Conservation (phyloP, 108 stramenopile species). For the Nitzschia palea region DNA sequence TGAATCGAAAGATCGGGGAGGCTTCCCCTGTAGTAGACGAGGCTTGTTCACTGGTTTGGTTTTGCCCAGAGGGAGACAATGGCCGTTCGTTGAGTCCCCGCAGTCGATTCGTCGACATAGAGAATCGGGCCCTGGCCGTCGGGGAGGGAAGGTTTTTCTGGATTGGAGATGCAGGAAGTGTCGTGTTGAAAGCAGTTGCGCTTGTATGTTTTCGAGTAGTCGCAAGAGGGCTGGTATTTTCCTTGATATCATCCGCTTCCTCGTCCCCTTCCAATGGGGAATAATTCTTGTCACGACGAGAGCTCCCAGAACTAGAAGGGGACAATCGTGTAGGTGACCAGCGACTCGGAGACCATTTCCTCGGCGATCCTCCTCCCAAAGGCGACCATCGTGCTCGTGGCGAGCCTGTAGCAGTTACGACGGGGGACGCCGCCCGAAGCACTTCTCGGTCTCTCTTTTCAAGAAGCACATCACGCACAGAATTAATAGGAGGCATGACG, state of each 20-base stretch:
- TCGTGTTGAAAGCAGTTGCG: background rate
- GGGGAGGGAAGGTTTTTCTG: background rate
- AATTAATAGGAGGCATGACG: background rate
- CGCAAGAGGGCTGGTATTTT: background rate
- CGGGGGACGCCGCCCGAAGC: slow-evolving; percentile 6
- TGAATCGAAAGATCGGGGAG: slow-evolving; percentile 9
- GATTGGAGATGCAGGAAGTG: background rate
- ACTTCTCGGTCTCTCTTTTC: slow-evolving; percentile 8
- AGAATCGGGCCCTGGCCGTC: background rate
- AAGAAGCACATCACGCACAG: background rate
- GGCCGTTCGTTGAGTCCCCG: background rate
- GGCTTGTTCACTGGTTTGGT: background rate
- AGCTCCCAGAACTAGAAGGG: background rate
- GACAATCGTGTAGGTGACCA: slow-evolving; percentile 6
- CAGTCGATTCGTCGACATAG: background rate
- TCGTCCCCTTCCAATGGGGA: background rate
- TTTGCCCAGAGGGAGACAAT: background rate
- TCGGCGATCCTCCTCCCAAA: background rate
- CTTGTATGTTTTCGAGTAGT: background rate
- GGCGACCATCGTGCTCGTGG: slow-evolving; percentile 11
- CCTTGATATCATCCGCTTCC: background rate
- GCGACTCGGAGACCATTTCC: slow-evolving; percentile 3
- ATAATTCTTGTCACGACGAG: slow-evolving; percentile 1
- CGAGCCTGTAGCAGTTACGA: background rate
- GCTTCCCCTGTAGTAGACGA: background rate